Evolutionary conservation across 140 eudicot species (phyloP), one percentile per base, ranked within the genome.

Genomic region (Ambrosia hybrid): DNA sequence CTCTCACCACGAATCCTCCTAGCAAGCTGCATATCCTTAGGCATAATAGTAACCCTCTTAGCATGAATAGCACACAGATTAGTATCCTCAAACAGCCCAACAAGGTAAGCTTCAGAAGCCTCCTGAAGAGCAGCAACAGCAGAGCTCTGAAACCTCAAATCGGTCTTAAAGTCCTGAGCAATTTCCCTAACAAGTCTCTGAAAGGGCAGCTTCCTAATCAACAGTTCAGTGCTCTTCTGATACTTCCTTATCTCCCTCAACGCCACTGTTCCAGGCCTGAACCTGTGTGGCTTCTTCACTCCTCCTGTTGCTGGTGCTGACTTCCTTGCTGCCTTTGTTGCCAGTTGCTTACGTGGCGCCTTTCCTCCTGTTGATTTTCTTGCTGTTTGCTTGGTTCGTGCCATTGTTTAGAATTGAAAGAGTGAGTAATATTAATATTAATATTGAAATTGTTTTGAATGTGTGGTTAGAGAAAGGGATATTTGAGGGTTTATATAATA

Each of bases 271-370:
- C 86, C 89, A 0, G 89, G 89, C 74, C 86, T 70, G 83, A 85
- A 85, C 11, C 90, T 79, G 83, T 85, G 90, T 0, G 90, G 90
- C 76, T 87, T 87, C 84, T 87, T 87, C 75, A 87, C 93, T 13
- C 93, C 93, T 67, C 93, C 93, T 34, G 93, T 87, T 3, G 93
- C 93, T 16, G 93, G 93, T 0, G 93, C 93, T 0, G 93, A 87
- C 69, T 87, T 87, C 11, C 92, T 49, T 0, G 92, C 89, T 0
- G 91, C 92, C 33, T 87, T 87, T 1, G 93, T 87, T 1, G 93
- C 93, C 13, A 84, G 71, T 49, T 84, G 93, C 83, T 84, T 87
- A 71, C 89, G 51, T 0, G 93, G 93, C 3, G 93, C 93, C 78
- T 87, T 87, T n/a, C 93, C 93, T 16, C 92, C 92, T 58, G 92